phyloP scores from a whole-genome alignment of 129 eudicot genomes.

The Smallanthus sonchifolius region DNA sequence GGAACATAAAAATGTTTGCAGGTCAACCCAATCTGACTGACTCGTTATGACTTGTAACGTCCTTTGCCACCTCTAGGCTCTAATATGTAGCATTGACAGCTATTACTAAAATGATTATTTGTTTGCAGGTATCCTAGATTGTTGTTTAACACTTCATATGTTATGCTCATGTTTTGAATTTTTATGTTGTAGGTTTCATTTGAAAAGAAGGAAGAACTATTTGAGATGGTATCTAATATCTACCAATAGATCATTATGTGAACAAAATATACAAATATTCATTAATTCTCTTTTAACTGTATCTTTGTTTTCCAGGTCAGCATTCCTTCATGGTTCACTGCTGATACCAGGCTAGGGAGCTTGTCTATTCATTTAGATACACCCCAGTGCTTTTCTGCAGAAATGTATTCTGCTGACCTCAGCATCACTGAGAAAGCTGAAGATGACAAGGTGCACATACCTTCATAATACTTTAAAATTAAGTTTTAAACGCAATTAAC shows the following conservation, averaged over 20 bases:
- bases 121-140: constrained; percentile 1
- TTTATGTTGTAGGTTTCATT: constrained; percentile 55
- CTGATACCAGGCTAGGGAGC: constrained; percentile 89
- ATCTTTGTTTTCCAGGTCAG: constrained; percentile 57
- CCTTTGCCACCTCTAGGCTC: constrained; percentile 7
- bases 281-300: constrained; percentile 7
- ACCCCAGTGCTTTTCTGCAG: constrained; percentile 93
- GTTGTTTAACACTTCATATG: neutral
- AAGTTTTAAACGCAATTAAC: neutral
- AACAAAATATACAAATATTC: neutral
- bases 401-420: constrained; percentile 93
- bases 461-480: neutral
- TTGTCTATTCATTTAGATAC: constrained; percentile 88
- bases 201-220: constrained; percentile 78
- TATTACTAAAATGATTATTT: neutral
- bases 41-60: neutral
- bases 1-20: neutral
- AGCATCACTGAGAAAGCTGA: constrained; percentile 72
- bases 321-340: constrained; percentile 93
- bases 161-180: constrained; percentile 3
- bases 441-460: constrained; percentile 74
- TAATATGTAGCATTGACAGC: constrained; percentile 10
- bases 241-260: neutral
- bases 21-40: neutral
- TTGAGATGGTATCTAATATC: constrained; percentile 92